Evolutionary conservation across 306 rosid species (phyloP), one percentile per base, ranked within the genome.

Genomic region (Quercus alba): DNA sequence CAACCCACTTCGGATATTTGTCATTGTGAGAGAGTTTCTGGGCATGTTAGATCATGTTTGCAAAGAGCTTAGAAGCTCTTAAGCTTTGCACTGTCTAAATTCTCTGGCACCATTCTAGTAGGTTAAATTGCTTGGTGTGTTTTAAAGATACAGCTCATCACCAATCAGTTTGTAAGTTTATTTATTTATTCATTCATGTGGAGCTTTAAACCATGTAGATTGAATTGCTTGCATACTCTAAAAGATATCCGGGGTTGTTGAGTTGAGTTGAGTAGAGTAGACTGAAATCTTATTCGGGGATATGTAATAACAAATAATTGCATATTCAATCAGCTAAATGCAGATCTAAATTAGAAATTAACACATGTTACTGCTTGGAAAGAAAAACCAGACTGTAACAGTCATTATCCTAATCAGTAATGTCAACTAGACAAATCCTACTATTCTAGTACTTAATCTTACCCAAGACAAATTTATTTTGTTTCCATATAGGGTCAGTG

Each of bases 21-120:
- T 96, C 77, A 90, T 96, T 23, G 98, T 96, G 44, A 96, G 98
- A 77, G 99, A 96, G 76, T 96, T 96, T 84, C 54, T 96, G 80
- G 93, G 93, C 3, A 90, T 91, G 94, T 85, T 96, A 81, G 97
- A 96, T 79, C 84, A 87, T 85, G 97, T 96, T 18, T 96, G 97
- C 83, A 96, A 91, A 86, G 97, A 94, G 86, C 91, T 94, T 82
- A 87, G 98, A 83, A 89, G 78, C 74, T 84, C 84, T 31, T 87
- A 85, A 75, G 67, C 81, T 18, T 18, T 90, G 0, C 93, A 91
- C 25, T 79, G 78, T 14, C 91, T 86, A 25, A 90, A 84, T 28
- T 93, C 98, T 79, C 95, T 94, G 59, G 94, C 98, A 54, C 89
- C 95, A 10, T 91, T 94, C 75, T 87, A 87, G 82, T 76, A 72